Conservation (phyloP, 768 basidiomycete species). For the Tephrocybe sp. region DNA sequence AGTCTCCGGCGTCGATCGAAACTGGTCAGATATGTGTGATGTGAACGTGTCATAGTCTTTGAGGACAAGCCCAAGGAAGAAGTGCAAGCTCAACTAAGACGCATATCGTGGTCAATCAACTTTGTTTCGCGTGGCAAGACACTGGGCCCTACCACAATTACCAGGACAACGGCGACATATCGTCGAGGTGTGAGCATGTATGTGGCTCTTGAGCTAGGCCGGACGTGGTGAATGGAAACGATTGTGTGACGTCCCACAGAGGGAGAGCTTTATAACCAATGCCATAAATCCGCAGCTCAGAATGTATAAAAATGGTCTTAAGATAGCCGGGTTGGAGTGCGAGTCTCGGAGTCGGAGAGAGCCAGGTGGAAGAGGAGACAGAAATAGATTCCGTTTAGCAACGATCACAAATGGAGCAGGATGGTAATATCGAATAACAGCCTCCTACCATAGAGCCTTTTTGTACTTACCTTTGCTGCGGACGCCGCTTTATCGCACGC, state of each 20-base stretch:
- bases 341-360: conserved; percentile 17
- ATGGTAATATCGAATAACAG: neutral
- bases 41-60: conserved; percentile 47
- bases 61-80: conserved; percentile 48
- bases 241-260: neutral
- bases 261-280: conserved; percentile 8
- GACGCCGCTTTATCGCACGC: neutral
- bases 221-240: conserved; percentile 1
- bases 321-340: conserved; percentile 17
- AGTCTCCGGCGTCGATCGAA: neutral
- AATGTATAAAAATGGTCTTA: conserved; percentile 10
- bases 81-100: conserved; percentile 52
- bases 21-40: conserved; percentile 32
- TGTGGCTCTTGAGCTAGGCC: conserved; percentile 1
- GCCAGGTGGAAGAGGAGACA: conserved; percentile 9
- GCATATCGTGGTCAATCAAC: neutral
- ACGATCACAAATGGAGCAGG: conserved; percentile 5
- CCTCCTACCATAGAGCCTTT: neutral
- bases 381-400: conserved; percentile 11
- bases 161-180: conserved; percentile 48
- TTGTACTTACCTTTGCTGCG: neutral
- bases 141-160: conserved; percentile 40
- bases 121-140: neutral
- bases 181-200: conserved; percentile 63
- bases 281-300: conserved; percentile 16